Evolutionary conservation across 2,329 filamentous ascomycete genomes (phyloP), one percentile per base, ranked within the genome.

Genomic region (Cladorrhinum sp.): DNA sequence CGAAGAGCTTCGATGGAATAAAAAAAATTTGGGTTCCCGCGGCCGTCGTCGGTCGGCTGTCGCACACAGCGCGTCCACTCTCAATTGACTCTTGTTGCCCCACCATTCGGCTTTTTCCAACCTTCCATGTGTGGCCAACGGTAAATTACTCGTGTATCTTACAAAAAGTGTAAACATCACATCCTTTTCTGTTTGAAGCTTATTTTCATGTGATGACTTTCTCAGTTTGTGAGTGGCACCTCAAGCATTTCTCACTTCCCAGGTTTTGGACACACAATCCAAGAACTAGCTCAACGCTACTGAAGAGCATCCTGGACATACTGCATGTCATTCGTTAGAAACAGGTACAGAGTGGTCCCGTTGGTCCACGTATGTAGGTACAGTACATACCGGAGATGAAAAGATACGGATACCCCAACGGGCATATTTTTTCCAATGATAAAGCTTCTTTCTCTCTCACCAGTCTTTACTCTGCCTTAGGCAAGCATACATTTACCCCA

Each of bases 381-480:
- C n/a, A n/a, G n/a, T n/a, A n/a, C n/a, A n/a, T n/a, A 45, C 41
- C 41, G n/a, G n/a, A n/a, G n/a, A n/a, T n/a, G n/a, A n/a, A 45
- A 41, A 45, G 41, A 45, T 45, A 45, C 41, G 9, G 32, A 36
- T 36, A 36, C 41, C 18, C 16, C 3, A 45, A 8, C 36, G 16
- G n/a, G 4, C 41, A 20, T 18, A n/a, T 45, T 45, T 56, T 36
- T 24, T 22, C 24, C 16, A 49, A 10, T 45, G 53, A 49, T 55
- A 55, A 32, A 45, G 52, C 52, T 55, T 24, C 52, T 38, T 32
- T 22, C 25, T 22, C 32, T 38, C n/a, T n/a, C n/a, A n/a, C n/a
- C 41, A 22, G n/a, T 22, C 16, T 41, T 7, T 7, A 7, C 13
- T 45, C 41, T 45, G 41, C 53, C 53, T 56, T 16, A 56, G 53